Percentiles rank a stretch among this genome's conserved stretches.
phyloP scores from a whole-genome alignment of 257 asterid genomes.

The Knoxia roxburghii region DNA sequence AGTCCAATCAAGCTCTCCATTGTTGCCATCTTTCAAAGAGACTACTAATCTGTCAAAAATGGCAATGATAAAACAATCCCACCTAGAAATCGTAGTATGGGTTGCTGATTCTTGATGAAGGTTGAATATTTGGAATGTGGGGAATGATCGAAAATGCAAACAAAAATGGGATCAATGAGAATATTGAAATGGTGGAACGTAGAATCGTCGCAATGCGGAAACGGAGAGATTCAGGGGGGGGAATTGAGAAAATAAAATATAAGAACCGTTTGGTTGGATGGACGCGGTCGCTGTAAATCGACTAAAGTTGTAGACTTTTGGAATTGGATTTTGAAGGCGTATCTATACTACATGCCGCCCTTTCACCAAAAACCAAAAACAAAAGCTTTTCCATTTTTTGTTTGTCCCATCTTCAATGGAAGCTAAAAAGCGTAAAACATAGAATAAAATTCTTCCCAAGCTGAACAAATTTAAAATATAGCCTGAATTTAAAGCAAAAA shows the following conservation, averaged over 20 bases:
- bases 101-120: not conserved
- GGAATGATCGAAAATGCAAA: not conserved
- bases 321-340: too few relatives aligned
- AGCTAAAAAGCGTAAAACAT: too few relatives aligned
- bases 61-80: not conserved
- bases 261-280: conserved; percentile 6
- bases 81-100: not conserved
- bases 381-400: too few relatives aligned
- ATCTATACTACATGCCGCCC: too few relatives aligned
- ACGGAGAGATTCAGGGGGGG: not conserved
- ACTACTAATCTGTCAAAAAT: not conserved
- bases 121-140: not conserved
- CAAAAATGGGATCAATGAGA: conserved; percentile 5
- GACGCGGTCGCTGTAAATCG: not conserved
- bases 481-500: too few relatives aligned
- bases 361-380: too few relatives aligned
- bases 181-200: not conserved
- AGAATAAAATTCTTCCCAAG: too few relatives aligned
- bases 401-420: too few relatives aligned
- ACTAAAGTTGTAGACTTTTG: too few relatives aligned
- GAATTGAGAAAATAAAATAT: not conserved
- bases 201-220: not conserved
- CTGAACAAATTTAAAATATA: too few relatives aligned
- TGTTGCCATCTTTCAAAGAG: conserved; percentile 56
- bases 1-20: conserved; percentile 94